These are phyloP conservation scores for Acanthamoeba triangularis DNA, from an alignment of 208 protist species.

Conservation along the genomic window DNA sequence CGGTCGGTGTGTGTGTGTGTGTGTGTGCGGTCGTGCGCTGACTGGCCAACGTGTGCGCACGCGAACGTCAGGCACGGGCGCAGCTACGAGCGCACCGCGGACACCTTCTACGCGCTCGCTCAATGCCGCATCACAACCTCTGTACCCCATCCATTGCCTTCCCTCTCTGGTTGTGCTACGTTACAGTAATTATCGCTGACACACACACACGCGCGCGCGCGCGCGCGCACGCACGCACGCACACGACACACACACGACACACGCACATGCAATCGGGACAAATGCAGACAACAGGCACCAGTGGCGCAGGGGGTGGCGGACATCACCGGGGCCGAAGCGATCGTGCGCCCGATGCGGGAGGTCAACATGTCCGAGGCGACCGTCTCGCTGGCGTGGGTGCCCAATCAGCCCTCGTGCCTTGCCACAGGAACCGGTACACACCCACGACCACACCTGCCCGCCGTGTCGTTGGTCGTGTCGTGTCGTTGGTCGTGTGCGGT, in stretches of 20 bases:
- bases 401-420: conserved; percentile 79
- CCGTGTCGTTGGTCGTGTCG: too few species aligned
- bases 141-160: background rate
- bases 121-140: background rate
- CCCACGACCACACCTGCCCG: too few species aligned
- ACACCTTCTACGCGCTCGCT: background rate
- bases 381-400: conserved; percentile 83
- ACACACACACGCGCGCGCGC: too few species aligned
- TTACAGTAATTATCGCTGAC: background rate
- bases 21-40: too few species aligned
- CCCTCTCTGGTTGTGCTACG: background rate
- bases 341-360: conserved; percentile 79
- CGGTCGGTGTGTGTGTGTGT: background rate
- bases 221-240: too few species aligned
- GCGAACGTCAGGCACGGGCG: background rate
- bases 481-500: background rate
- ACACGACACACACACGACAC: background rate
- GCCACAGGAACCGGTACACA: conserved; percentile 81
- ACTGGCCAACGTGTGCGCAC: background rate
- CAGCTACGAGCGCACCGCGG: background rate
- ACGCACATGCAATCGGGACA: too few species aligned
- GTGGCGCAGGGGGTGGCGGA: conserved; percentile 73
- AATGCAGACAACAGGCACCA: background rate
- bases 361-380: conserved; percentile 84
- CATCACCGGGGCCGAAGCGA: conserved; percentile 68